Evolutionary conservation across 1,284 basidiomycete species (phyloP).

Genomic region (Phaffia rhodozyma): DNA sequence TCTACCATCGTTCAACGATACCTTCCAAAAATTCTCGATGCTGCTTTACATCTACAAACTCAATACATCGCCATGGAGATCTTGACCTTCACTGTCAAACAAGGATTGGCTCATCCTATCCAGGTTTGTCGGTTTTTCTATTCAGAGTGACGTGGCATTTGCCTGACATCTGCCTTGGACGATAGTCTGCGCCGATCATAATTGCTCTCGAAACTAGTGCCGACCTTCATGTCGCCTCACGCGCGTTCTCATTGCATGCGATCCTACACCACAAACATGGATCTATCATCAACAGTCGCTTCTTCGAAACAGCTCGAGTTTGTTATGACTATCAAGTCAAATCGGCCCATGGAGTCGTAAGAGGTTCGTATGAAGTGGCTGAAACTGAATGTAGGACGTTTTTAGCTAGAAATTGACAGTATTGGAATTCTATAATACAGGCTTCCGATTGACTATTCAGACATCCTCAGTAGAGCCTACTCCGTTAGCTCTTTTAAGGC

Average conservation of each 20-base stretch:
- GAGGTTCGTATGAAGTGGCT: slow-evolving; percentile 36
- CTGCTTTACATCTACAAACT: slow-evolving; percentile 56
- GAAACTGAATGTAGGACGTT: background rate
- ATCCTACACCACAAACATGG: slow-evolving; percentile 79
- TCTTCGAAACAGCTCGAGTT: slow-evolving; percentile 59
- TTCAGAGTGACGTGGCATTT: background rate
- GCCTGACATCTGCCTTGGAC: slow-evolving; percentile 12
- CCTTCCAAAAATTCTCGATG: slow-evolving; percentile 64
- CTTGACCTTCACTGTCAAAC: slow-evolving; percentile 79
- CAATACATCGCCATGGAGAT: slow-evolving; percentile 83
- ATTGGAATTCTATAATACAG: background rate
- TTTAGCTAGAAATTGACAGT: background rate
- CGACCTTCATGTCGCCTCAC: slow-evolving; percentile 47
- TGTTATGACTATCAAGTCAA: slow-evolving; percentile 71
- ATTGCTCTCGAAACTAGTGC: slow-evolving; percentile 83
- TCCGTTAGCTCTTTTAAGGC: slow-evolving; percentile 61
- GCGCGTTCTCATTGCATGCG: slow-evolving; percentile 69
- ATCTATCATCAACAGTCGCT: slow-evolving; percentile 75
- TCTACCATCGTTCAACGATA: slow-evolving; percentile 90
- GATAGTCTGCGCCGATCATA: slow-evolving; percentile 77
- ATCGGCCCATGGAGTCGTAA: slow-evolving; percentile 34
- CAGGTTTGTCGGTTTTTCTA: slow-evolving; percentile 42
- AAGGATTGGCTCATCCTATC: slow-evolving; percentile 89
- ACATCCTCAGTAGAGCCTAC: slow-evolving; percentile 16
- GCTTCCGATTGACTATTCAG: slow-evolving; percentile 5